A percentile compares a stretch with the other conserved stretches of the same genome.
Evolutionary conservation across 1,284 basidiomycete genomes (phyloP).

Genomic region (Limonomyces culmigenus): DNA sequence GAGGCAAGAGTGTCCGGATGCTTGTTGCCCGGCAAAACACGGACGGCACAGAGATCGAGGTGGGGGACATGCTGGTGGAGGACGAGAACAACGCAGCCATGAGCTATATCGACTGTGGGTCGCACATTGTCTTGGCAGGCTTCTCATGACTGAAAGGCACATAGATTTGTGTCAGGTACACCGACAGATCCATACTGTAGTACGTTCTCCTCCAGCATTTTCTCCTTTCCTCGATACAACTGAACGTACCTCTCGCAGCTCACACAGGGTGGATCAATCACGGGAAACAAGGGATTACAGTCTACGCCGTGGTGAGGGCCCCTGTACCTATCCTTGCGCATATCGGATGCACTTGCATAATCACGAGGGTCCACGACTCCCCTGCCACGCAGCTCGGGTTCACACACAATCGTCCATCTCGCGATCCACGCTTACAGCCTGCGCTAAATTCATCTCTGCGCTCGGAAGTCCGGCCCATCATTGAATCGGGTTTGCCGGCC

Average conservation of each 20-base stretch:
- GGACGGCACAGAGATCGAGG: slow-evolving; percentile 90
- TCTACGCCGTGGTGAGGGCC: neutral
- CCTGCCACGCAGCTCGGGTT: no score
- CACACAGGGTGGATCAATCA: neutral
- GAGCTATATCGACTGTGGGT: slow-evolving; percentile 76
- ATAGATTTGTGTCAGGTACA: slow-evolving; percentile 36
- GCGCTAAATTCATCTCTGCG: no score
- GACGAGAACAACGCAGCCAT: slow-evolving; percentile 93
- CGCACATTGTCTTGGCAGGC: slow-evolving; percentile 1
- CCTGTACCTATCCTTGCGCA: no score
- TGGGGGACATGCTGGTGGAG: slow-evolving; percentile 93
- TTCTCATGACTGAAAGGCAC: slow-evolving; percentile 9
- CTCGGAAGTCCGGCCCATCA: no score
- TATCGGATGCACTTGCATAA: no score
- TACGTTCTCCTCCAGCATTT: no score
- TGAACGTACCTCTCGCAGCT: no score
- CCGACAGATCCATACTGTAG: slow-evolving; percentile 42
- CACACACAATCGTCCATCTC: no score
- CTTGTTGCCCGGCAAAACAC: slow-evolving; percentile 82
- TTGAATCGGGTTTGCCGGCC: no score
- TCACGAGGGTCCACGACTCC: no score
- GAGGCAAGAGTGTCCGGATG: slow-evolving; percentile 46
- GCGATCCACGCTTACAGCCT: no score
- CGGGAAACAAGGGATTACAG: neutral
- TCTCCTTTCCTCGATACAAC: no score